Conservation (phyloP, 2,329 filamentous ascomycete genomes). For the Microsporum canis region DNA sequence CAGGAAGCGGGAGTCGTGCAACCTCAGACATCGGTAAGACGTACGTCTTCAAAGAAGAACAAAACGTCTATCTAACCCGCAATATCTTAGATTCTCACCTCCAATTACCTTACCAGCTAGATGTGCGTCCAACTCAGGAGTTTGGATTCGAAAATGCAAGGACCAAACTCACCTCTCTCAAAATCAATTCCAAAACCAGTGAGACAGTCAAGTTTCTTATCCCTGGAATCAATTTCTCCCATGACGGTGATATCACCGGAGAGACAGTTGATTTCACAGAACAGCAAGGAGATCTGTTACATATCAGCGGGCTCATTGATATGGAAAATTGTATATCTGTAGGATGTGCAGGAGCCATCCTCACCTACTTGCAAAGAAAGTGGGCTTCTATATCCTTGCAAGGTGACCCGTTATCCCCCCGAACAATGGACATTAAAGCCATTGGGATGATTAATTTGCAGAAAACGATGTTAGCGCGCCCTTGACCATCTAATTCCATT, state of each 20-base stretch:
- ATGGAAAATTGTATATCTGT: constrained; percentile 63
- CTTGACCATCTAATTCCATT: background rate
- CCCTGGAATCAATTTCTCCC: constrained; percentile 44
- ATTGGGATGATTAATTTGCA: constrained; percentile 65
- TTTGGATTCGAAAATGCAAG: constrained; percentile 59
- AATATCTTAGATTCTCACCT: constrained; percentile 36
- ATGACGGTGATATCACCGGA: constrained; percentile 29
- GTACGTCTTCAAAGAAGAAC: background rate
- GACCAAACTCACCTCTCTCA: constrained; percentile 52
- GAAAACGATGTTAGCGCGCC: constrained; percentile 43
- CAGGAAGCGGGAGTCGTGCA: background rate
- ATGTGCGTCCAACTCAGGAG: constrained; percentile 58
- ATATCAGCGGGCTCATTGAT: constrained; percentile 59
- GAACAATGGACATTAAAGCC: constrained; percentile 48
- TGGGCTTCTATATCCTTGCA: constrained; percentile 52
- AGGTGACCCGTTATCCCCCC: constrained; percentile 44
- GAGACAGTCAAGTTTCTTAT: constrained; percentile 48
- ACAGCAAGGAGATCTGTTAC: constrained; percentile 53
- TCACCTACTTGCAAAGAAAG: constrained; percentile 65
- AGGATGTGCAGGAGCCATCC: constrained; percentile 75
- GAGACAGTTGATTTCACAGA: constrained; percentile 40
- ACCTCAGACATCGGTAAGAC: background rate
- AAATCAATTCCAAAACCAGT: constrained; percentile 39
- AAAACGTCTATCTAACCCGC: background rate
- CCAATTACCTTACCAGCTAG: constrained; percentile 50